Conservation (phyloP, 805 yeast species). For the Metschnikowia gelsemii region DNA sequence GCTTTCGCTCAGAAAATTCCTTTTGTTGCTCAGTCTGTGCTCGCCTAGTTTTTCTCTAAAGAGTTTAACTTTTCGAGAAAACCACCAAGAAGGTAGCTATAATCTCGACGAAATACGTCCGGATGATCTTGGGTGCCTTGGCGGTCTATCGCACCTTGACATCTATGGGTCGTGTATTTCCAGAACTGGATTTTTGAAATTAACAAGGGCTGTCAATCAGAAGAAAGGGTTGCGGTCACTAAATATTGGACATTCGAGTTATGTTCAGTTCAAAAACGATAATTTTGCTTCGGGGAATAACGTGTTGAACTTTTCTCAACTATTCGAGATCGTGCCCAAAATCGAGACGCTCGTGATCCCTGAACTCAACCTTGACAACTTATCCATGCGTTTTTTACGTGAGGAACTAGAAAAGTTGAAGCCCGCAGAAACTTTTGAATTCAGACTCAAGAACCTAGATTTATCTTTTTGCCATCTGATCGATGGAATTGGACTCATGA, state of each 20-base stretch:
- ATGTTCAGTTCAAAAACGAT: slow-evolving; percentile 17
- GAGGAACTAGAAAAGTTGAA: slow-evolving; percentile 23
- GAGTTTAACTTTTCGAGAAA: slow-evolving; percentile 34
- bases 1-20: slow-evolving; percentile 27
- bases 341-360: slow-evolving; percentile 28
- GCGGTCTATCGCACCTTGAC: slow-evolving; percentile 30
- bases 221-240: slow-evolving; percentile 5
- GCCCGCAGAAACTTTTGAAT: slow-evolving; percentile 10
- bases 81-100: slow-evolving; percentile 19
- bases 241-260: slow-evolving; percentile 18
- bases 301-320: slow-evolving; percentile 12
- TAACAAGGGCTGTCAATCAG: slow-evolving; percentile 12
- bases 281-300: slow-evolving; percentile 9
- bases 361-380: slow-evolving; percentile 38
- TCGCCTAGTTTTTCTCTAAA: slow-evolving; percentile 28
- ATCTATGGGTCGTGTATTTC: slow-evolving; percentile 20
- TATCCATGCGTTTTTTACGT: slow-evolving; percentile 30
- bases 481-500: slow-evolving; percentile 41
- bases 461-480: slow-evolving; percentile 36
- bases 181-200: slow-evolving; percentile 14
- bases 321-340: slow-evolving; percentile 20
- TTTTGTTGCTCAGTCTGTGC: slow-evolving; percentile 31
- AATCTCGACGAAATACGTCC: slow-evolving; percentile 29
- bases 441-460: slow-evolving; percentile 30
- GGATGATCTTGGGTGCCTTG: slow-evolving; percentile 26